Base-by-base conservation (phyloP, 73 alveolate genomes). In the Paraurostyla sp. region DNA sequence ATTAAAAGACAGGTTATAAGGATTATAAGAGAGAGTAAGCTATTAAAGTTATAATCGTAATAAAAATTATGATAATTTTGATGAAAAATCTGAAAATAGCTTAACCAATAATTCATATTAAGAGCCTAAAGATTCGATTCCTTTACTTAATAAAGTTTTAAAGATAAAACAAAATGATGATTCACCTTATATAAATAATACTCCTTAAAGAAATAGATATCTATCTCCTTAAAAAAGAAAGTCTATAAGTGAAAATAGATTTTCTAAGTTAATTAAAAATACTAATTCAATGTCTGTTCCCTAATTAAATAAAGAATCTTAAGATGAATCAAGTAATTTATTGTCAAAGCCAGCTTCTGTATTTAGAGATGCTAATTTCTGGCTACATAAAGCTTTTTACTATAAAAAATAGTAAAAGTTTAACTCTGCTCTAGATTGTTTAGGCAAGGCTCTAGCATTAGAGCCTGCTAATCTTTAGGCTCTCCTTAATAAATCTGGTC, bases 321-420 rank as follows among this genome's bases (percentile, higher is more conserved):
- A 52, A 52, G 23, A 20, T 9, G 69, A 52, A 20, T 6, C n/a
- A n/a, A n/a, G n/a, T n/a, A n/a, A n/a, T n/a, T n/a, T n/a, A n/a
- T n/a, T n/a, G n/a, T n/a, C n/a, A n/a, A 35, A 65, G 36, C 82
- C 82, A 18, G 11, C 13, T 1, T 38, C 82, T 6, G 82, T 65
- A 11, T 65, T 65, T 22, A 65, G 82, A 30, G 82, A 65, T 38
- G 35, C 82, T 9, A 6, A 65, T 18, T 65, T 65, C 36, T 65
- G 82, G 82, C 58, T 65, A 13, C 82, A 65, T 40, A 65, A 65
- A 40, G 82, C 82, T 38, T 65, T 65, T 65, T 4, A 65, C 41
- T 65, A 18, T 38, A 15, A 65, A 38, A 38, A 15, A 38, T 56
- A 65, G 1, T 20, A 30, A 35, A 65, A 65, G 23, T 35, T 38